Base-by-base conservation (phyloP, 192 early-diverging fungal species). In the Rhizophagus sp. region DNA sequence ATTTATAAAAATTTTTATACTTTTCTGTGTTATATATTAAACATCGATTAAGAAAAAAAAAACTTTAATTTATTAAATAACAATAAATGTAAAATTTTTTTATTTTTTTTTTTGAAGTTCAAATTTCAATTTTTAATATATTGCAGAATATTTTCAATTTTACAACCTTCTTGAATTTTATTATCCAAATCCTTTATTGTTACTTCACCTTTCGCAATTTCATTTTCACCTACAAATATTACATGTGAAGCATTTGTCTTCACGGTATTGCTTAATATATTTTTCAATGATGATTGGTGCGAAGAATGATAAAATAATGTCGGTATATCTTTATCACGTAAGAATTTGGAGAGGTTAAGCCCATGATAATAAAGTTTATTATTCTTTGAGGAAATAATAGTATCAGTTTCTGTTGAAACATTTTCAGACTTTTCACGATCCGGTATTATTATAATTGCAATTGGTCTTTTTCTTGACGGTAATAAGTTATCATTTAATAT, bases 231-330 rank as follows among this genome's bases (percentile, higher is more conserved):
- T 44, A 85, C 25, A 41, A 85, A n/a, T 25, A 85, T 62, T 7
- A 79, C 82, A 66, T 85, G 81, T 17, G 78, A 83, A 50, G 84
- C 84, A 78, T 85, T 82, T 27, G 81, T 30, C 62, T 85, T 83
- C 33, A 39, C 67, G 2, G 80, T 80, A 62, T 75, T 83, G 19
- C 78, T 75, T 49, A 85, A 44, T 79, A 13, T 75, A 82, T 34
- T 81, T 82, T 25, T 73, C 27, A 39, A 68, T 78, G 6, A 49
- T 25, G 3, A 62, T 68, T 25, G 57, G 19, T 13, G 79, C 62
- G 81, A 12, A 22, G 36, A 24, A 81, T 62, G 73, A 75, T 61
- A 61, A 61, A 75, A 75, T 34, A 85, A 33, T 30, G 76, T 68
- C 11, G 64, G 7, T 25, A 71, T 52, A 25, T 82, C 67, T 4